Percentiles rank a stretch among this genome's conserved stretches.
Evolutionary conservation across 306 rosid species (phyloP).

Genomic region (Prunus kanzakura): DNA sequence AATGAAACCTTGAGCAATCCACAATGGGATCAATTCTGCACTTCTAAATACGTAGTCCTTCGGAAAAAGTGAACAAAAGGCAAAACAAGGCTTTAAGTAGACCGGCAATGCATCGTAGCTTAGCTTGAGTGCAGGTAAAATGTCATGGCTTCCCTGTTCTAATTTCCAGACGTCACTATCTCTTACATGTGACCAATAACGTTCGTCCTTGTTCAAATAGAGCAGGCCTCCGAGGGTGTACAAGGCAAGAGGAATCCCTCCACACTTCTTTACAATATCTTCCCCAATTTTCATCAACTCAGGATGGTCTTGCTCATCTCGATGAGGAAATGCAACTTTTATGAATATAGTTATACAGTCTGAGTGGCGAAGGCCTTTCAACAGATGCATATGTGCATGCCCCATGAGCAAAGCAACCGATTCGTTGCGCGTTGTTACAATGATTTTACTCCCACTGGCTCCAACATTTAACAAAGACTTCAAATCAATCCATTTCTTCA

Average conservation of each 20-base stretch:
- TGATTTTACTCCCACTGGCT: slow-evolving; percentile 1
- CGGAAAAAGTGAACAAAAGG: not conserved
- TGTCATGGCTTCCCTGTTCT: not conserved
- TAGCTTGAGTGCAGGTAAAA: not conserved
- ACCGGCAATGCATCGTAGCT: not conserved
- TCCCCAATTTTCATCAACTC: not conserved
- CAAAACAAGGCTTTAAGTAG: slow-evolving; percentile 10
- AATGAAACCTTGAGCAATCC: too few species aligned
- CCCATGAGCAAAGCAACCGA: not conserved
- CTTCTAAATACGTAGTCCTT: not conserved
- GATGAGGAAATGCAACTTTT: not conserved
- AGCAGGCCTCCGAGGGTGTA: not conserved
- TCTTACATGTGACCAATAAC: not conserved
- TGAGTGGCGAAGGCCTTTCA: not conserved
- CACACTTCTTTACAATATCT: slow-evolving; percentile 5
- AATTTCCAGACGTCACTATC: not conserved
- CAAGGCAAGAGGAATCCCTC: slow-evolving; percentile 11
- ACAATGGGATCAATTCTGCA: too few species aligned
- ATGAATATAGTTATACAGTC: slow-evolving; percentile 2
- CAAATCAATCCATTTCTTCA: not conserved
- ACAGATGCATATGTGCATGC: not conserved
- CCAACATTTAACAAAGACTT: not conserved
- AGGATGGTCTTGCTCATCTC: not conserved
- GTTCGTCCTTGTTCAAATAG: not conserved
- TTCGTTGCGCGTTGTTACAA: slow-evolving; percentile 1